These are phyloP conservation scores for Miscanthus sacchariflorus DNA, from an alignment of 202 grass and related monocot species.

Conservation along the genomic window DNA sequence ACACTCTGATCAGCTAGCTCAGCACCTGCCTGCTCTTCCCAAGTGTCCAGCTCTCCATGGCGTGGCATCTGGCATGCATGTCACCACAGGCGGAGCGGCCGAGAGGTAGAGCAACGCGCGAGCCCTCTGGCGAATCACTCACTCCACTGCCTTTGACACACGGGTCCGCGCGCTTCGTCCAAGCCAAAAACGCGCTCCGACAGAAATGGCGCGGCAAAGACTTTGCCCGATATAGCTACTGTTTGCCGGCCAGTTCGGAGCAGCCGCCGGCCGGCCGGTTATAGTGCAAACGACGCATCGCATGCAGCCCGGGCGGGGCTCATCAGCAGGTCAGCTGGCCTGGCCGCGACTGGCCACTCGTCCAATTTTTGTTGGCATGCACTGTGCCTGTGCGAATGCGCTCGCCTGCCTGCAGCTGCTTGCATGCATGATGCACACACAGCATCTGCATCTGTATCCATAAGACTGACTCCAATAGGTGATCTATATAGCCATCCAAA, in stretches of 20 bases:
- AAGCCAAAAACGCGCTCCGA: neutral
- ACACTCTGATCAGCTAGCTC: neutral
- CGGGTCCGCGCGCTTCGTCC: neutral
- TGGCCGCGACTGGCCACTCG: neutral
- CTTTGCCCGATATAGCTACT: slow-evolving; percentile 62
- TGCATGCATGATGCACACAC: neutral
- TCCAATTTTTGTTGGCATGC: neutral
- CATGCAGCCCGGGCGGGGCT: neutral
- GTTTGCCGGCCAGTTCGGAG: slow-evolving; percentile 50
- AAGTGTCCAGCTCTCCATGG: neutral
- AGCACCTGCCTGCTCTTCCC: slow-evolving; percentile 6
- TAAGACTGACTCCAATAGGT: too few relatives aligned
- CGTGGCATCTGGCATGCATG: slow-evolving; percentile 10
- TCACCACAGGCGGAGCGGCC: neutral
- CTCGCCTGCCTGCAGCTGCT: neutral
- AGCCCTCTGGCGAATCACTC: neutral
- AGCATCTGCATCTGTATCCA: neutral
- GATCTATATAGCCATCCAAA: too few relatives aligned
- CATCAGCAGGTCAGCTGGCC: neutral
- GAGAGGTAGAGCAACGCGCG: neutral
- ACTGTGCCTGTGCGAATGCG: neutral
- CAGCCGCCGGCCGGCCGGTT: slow-evolving; percentile 4
- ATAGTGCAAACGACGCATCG: slow-evolving; percentile 23
- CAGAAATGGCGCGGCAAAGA: slow-evolving; percentile 47
- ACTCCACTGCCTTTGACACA: neutral